Conservation (phyloP, 176 grass and related monocot species). For the Oryza glumipatula region DNA sequence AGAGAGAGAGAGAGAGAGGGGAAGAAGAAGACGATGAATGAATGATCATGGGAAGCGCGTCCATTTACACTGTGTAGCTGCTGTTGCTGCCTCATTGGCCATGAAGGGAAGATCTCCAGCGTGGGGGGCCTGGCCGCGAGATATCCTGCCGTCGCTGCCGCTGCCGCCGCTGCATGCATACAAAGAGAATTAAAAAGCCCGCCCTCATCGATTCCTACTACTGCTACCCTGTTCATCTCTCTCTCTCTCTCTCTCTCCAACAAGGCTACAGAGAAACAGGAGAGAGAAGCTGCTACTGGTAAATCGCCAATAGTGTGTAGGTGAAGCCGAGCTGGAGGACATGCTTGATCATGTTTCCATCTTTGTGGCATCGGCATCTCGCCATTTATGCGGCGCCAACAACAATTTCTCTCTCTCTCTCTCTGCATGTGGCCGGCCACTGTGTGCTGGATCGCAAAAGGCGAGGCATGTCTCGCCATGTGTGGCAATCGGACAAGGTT, state of each 20-base stretch:
- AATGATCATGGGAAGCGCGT: constrained; percentile 45
- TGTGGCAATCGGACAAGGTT: constrained; percentile 45
- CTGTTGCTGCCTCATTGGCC: constrained; percentile 74
- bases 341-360: constrained; percentile 46
- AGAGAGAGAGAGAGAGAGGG: not conserved
- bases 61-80: constrained; percentile 59
- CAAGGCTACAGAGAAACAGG: not conserved
- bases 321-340: not conserved
- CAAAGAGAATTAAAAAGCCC: constrained; percentile 59
- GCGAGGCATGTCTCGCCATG: constrained; percentile 64
- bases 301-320: not conserved
- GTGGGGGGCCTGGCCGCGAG: constrained; percentile 67
- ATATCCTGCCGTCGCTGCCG: constrained; percentile 45
- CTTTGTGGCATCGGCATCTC: constrained; percentile 53
- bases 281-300: constrained; percentile 29
- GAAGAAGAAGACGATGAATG: not conserved
- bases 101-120: constrained; percentile 95
- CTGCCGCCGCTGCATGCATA: constrained; percentile 48
- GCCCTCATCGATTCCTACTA: constrained; percentile 10
- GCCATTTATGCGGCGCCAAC: constrained; percentile 52
- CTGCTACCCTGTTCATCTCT: constrained; percentile 20
- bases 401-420: not conserved
- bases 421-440: constrained; percentile 54
- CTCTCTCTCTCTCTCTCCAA: not conserved
- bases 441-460: constrained; percentile 52